phyloP scores from a whole-genome alignment of 1,139 yeast species.

The Scheffersomyces cryptocercus region DNA sequence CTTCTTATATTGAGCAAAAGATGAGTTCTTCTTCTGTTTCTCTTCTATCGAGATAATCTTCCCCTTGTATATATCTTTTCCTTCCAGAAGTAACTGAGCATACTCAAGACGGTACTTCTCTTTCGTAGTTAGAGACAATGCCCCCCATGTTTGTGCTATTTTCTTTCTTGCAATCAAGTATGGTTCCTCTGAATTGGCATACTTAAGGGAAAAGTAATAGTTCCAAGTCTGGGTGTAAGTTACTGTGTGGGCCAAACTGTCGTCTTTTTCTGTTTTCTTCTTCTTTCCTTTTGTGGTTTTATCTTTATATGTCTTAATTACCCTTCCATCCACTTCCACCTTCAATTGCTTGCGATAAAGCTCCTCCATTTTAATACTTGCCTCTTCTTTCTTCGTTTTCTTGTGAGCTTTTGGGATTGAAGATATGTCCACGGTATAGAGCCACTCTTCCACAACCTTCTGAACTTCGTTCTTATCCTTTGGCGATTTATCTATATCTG shows the following conservation, averaged over 20 bases:
- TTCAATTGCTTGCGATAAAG: constrained; percentile 26
- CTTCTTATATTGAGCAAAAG: constrained; percentile 1
- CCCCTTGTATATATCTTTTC: constrained; percentile 35
- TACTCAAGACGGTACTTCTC: constrained; percentile 28
- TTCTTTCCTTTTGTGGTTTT: not conserved
- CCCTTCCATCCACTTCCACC: constrained; percentile 11
- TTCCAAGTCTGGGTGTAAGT: constrained; percentile 39
- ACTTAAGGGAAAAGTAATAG: constrained; percentile 25
- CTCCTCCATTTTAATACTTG: constrained; percentile 17
- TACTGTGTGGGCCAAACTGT: constrained; percentile 12
- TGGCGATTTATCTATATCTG: constrained; percentile 1
- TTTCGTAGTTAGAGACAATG: constrained; percentile 24
- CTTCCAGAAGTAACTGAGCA: constrained; percentile 25
- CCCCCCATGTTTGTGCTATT: constrained; percentile 29
- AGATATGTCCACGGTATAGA: constrained; percentile 7
- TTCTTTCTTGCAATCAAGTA: constrained; percentile 15
- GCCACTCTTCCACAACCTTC: constrained; percentile 27
- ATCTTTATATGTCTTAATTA: constrained; percentile 4
- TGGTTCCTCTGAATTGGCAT: constrained; percentile 13
- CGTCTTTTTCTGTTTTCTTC: not conserved
- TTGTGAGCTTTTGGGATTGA: constrained; percentile 22
- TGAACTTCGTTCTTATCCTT: constrained; percentile 8
- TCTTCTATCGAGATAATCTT: constrained; percentile 23
- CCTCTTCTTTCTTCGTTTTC: constrained; percentile 17
- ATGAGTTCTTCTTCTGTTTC: constrained; percentile 11